Conservation (phyloP, 2,329 filamentous ascomycete species). For the Hyphodiscus sp. region DNA sequence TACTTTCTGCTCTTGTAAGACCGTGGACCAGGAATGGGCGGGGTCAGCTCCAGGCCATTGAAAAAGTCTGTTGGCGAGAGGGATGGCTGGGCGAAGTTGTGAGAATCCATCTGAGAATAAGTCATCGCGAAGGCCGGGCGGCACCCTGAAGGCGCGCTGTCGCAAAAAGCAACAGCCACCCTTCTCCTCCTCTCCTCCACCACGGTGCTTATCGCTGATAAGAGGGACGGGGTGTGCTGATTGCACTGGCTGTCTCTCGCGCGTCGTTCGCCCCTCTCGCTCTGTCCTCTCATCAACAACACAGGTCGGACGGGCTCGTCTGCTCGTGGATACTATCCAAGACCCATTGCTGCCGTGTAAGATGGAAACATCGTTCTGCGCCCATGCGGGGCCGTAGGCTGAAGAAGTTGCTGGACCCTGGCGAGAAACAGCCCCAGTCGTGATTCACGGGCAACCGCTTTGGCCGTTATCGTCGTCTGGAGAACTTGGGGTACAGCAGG, state of each 20-base stretch:
- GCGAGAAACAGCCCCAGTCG: neutral
- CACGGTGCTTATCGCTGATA: neutral
- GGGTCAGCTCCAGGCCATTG: conserved; percentile 21
- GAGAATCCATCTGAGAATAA: conserved; percentile 3
- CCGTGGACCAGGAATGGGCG: conserved; percentile 24
- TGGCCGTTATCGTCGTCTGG: neutral
- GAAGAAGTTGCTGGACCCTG: neutral
- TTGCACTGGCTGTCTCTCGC: neutral
- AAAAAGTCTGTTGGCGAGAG: conserved; percentile 25
- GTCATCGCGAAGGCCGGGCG: neutral
- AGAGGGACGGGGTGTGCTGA: neutral
- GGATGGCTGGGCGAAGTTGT: conserved; percentile 16
- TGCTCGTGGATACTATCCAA: neutral
- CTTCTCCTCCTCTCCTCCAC: too few relatives aligned
- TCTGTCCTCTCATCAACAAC: neutral
- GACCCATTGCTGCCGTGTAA: neutral
- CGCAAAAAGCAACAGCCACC: neutral
- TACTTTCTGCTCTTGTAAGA: conserved; percentile 29
- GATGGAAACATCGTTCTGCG: neutral
- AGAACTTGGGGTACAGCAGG: neutral
- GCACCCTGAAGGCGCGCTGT: neutral
- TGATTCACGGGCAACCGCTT: neutral
- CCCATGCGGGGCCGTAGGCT: neutral
- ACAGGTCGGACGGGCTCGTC: neutral
- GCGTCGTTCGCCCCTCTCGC: neutral